Conservation (phyloP, 2,329 filamentous ascomycete species). For the Aspergillus bombycis region DNA sequence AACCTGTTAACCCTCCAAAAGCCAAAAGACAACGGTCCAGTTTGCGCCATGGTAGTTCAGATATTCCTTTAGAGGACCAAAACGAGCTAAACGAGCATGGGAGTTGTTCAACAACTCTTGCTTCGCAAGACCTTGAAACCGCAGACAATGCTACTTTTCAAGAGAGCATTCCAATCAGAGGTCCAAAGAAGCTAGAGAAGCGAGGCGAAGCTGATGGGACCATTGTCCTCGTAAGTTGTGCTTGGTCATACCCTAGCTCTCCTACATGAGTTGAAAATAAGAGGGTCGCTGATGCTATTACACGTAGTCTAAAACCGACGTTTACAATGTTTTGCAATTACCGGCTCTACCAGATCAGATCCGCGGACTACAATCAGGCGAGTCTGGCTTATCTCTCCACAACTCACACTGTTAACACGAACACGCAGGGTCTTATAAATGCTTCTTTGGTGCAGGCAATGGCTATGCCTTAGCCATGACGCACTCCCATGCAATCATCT, state of each 20-base stretch:
- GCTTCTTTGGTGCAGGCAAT: conserved; percentile 64
- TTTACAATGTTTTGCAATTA: conserved; percentile 83
- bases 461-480: conserved; percentile 82
- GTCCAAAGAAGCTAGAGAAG: conserved; percentile 41
- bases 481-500: conserved; percentile 80
- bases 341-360: conserved; percentile 80
- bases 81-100: conserved; percentile 26
- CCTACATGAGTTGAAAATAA: conserved; percentile 1
- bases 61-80: conserved; percentile 27
- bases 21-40: conserved; percentile 52
- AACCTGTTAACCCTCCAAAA: conserved; percentile 48
- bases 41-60: conserved; percentile 40
- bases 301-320: conserved; percentile 74
- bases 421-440: conserved; percentile 63
- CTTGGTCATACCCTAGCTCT: background rate
- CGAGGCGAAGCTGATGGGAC: conserved; percentile 35
- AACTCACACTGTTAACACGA: conserved; percentile 21
- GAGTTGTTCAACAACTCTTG: conserved; percentile 17
- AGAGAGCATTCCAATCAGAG: conserved; percentile 41
- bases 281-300: conserved; percentile 12
- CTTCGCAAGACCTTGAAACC: conserved; percentile 16
- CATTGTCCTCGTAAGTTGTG: conserved; percentile 40
- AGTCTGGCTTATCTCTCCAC: conserved; percentile 31
- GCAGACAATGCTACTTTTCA: conserved; percentile 25
- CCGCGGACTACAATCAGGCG: conserved; percentile 67